phyloP scores from a whole-genome alignment of 805 yeast species.

The Starmerella khaoyaiensis region DNA sequence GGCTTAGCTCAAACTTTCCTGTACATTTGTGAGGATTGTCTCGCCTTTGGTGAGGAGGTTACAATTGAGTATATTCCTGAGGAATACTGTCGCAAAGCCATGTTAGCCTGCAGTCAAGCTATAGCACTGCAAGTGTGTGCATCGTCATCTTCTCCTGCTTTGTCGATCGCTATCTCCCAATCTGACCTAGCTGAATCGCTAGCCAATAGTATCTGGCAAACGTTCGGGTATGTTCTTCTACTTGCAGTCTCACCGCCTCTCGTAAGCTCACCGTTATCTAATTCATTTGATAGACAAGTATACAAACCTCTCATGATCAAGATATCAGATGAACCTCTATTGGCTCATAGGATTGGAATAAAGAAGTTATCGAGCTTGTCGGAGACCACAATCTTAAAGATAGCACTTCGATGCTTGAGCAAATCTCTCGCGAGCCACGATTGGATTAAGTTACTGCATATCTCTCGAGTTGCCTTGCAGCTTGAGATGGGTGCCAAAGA shows the following conservation, averaged over 20 bases:
- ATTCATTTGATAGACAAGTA: not conserved
- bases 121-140: conserved; percentile 43
- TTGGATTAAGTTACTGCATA: conserved; percentile 9
- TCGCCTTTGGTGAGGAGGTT: conserved; percentile 25
- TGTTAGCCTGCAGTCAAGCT: conserved; percentile 13
- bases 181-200: not conserved
- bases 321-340: not conserved
- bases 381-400: conserved; percentile 1
- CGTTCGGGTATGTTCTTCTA: conserved; percentile 10
- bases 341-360: conserved; percentile 7
- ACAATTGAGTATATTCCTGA: conserved; percentile 7
- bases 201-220: not conserved
- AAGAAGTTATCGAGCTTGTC: not conserved
- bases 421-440: conserved; percentile 3
- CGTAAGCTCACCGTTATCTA: conserved; percentile 1
- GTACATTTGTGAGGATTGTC: conserved; percentile 70
- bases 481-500: not conserved
- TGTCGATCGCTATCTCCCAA: not conserved
- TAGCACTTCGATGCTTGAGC: conserved; percentile 8
- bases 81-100: conserved; percentile 11
- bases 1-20: conserved; percentile 70
- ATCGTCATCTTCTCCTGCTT: too few relatives aligned
- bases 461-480: conserved; percentile 4
- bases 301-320: conserved; percentile 12
- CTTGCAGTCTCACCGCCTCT: conserved; percentile 14